These are phyloP conservation scores for Pichia sp. DNA, from an alignment of 1,139 yeast genomes.

Conservation along the genomic window DNA sequence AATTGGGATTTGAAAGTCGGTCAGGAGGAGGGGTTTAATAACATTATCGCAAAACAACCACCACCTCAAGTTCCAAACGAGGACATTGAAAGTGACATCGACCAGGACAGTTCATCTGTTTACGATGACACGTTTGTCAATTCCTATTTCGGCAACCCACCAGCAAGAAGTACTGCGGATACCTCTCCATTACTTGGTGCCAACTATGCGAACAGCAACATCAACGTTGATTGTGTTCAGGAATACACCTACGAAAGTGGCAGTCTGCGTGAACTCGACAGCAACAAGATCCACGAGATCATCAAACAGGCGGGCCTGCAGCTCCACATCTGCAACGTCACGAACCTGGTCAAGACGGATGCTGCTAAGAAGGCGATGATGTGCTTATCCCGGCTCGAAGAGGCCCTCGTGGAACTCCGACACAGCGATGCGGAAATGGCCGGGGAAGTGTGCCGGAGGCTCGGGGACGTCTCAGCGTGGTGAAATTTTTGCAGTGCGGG, in stretches of 20 bases:
- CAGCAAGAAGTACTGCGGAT: slow-evolving; percentile 6
- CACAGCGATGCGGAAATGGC: slow-evolving; percentile 1
- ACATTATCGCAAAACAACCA: too few species aligned
- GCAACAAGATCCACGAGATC: background rate
- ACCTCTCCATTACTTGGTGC: background rate
- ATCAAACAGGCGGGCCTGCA: background rate
- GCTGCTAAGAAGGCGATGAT: background rate
- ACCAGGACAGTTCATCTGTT: background rate
- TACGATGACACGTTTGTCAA: slow-evolving; percentile 12
- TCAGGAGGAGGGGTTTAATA: background rate
- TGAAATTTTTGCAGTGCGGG: too few species aligned
- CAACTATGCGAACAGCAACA: background rate
- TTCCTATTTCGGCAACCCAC: slow-evolving; percentile 5
- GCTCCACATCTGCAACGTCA: background rate
- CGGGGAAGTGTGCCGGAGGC: slow-evolving; percentile 8
- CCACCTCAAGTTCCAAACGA: background rate
- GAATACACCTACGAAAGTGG: background rate
- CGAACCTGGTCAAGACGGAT: background rate
- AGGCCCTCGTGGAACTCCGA: slow-evolving; percentile 3
- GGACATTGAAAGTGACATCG: slow-evolving; percentile 7
- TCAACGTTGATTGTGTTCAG: too few species aligned
- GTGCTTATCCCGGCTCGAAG: background rate
- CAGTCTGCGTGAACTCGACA: background rate
- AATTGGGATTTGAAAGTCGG: slow-evolving; percentile 8
- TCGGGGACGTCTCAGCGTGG: slow-evolving; percentile 2